Base-by-base conservation (phyloP, 352 stramenopile genomes). In the Pythium myriotylum region DNA sequence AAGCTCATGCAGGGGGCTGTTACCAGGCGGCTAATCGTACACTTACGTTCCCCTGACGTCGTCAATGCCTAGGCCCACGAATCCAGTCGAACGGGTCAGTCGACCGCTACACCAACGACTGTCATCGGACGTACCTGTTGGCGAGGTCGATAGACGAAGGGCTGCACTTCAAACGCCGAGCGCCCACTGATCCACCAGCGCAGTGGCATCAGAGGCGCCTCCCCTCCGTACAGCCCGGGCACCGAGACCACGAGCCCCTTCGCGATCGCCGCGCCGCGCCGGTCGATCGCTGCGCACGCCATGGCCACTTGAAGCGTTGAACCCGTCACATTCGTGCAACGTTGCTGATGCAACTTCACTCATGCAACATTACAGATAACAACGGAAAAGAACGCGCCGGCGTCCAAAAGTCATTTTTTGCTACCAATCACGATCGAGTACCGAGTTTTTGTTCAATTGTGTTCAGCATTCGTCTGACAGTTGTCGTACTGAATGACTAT, bases 221-320 rank as follows among this genome's bases (percentile, higher is more conserved):
- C 51, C 0, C 79, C 71, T 13, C 78, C 80, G 46, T 87, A 89
- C 51, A 92, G 32, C 50, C 88, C 82, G 67, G 87, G 78, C 37
- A 92, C 77, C 1, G 80, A 88, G 13, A 92, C 63, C 24, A 92
- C 66, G 16, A 88, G 67, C 24, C 79, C 73, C 41, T 74, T 73
- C 10, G 80, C 68, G 54, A 90, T 61, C 41, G 68, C 48, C 0
- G 67, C 61, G 43, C 77, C 76, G 47, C 70, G 74, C 8, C 68
- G 75, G 32, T 82, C 77, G 20, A 88, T 69, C 17, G 53, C 67
- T 14, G 76, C 74, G 14, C 69, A 77, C 39, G 80, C 80, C 77
- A 86, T 85, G 33, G 33, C 20, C 51, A 49, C 46, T 57, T 46
- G 50, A 35, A 37, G 33, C 45, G n/a, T n/a, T n/a, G n/a, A n/a